A percentile compares a stretch with the other conserved stretches of the same genome.
Evolutionary conservation across 768 basidiomycete species (phyloP).

Genomic region (Phallus indusiatus): DNA sequence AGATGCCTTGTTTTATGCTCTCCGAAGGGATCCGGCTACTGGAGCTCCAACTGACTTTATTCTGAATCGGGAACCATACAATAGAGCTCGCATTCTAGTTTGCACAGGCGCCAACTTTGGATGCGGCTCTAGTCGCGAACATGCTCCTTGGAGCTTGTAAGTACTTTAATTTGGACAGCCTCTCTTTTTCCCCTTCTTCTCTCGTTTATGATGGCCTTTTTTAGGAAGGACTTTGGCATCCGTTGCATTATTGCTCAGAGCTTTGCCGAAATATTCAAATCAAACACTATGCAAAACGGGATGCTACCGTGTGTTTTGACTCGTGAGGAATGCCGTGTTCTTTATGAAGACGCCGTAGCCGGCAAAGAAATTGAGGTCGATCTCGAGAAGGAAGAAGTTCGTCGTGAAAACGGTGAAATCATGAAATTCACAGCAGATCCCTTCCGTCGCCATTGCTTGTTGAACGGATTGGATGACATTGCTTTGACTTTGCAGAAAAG

Average conservation of each 20-base stretch:
- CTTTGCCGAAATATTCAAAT: slow-evolving; percentile 86
- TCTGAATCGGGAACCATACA: slow-evolving; percentile 71
- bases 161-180: slow-evolving; percentile 20
- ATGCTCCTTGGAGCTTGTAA: slow-evolving; percentile 82
- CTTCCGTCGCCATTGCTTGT: slow-evolving; percentile 86
- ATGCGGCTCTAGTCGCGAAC: slow-evolving; percentile 83
- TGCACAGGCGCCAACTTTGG: slow-evolving; percentile 87
- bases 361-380: slow-evolving; percentile 76
- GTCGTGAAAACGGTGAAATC: slow-evolving; percentile 43
- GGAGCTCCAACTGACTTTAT: slow-evolving; percentile 78
- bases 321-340: slow-evolving; percentile 57
- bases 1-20: slow-evolving; percentile 74
- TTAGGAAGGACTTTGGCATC: slow-evolving; percentile 83
- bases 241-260: slow-evolving; percentile 80
- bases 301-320: slow-evolving; percentile 74
- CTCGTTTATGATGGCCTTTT: neutral
- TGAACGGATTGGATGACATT: slow-evolving; percentile 96
- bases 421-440: slow-evolving; percentile 77
- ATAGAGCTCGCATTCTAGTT: slow-evolving; percentile 68
- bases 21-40: slow-evolving; percentile 68
- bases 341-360: slow-evolving; percentile 69
- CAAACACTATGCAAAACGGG: slow-evolving; percentile 88
- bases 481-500: slow-evolving; percentile 84
- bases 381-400: slow-evolving; percentile 71
- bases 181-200: too few species aligned